Conservation (phyloP, 2,329 filamentous ascomycete species). For the Orbilia oligospora region DNA sequence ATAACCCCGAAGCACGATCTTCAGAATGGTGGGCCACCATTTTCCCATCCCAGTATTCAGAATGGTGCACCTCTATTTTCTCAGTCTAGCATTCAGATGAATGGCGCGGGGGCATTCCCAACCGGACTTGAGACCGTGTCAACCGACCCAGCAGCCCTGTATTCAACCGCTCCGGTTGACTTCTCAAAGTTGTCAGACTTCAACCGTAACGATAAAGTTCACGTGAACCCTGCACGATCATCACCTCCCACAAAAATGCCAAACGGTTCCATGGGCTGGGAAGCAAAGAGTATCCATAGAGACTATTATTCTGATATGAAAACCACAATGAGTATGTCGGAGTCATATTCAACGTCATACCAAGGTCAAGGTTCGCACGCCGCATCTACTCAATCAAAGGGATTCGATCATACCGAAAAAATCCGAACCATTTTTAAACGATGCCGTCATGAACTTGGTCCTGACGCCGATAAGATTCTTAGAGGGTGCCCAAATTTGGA, state of each 20-base stretch:
- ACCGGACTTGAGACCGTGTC: no score
- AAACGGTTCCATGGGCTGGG: constrained; percentile 2
- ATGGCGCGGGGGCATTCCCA: background rate
- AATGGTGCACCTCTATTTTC: background rate
- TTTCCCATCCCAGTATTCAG: background rate
- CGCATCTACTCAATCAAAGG: background rate
- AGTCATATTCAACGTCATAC: background rate
- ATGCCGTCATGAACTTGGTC: constrained; percentile 36
- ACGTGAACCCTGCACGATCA: background rate
- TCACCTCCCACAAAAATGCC: background rate
- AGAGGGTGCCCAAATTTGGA: constrained; percentile 44
- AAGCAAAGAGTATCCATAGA: background rate
- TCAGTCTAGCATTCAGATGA: background rate
- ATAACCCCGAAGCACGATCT: background rate
- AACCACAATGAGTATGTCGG: background rate
- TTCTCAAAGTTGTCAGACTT: background rate
- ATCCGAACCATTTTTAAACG: constrained; percentile 28
- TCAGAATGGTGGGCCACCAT: background rate
- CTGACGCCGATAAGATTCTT: constrained; percentile 37
- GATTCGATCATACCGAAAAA: constrained; percentile 32
- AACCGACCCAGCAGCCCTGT: background rate
- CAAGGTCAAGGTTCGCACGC: background rate
- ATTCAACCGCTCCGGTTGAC: background rate
- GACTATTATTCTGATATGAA: constrained; percentile 17
- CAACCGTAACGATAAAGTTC: background rate